These are phyloP conservation scores for Heterobasidion annosum DNA, from an alignment of 1,284 basidiomycete genomes.

Conservation along the genomic window DNA sequence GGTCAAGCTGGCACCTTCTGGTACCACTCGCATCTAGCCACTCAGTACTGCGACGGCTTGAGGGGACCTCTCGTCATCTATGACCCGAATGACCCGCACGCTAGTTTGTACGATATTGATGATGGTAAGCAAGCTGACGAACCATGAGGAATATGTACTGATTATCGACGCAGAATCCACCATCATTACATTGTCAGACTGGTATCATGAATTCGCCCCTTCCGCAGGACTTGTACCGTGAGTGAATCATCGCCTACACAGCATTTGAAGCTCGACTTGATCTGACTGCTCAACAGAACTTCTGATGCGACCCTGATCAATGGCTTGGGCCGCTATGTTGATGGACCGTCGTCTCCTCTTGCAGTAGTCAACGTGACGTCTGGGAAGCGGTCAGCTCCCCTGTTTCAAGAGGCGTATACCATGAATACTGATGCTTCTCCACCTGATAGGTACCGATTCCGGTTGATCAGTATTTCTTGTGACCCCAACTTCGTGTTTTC, in stretches of 20 bases:
- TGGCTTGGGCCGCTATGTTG: conserved; percentile 31
- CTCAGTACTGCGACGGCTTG: conserved; percentile 34
- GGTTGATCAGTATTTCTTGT: conserved; percentile 24
- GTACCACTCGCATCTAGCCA: conserved; percentile 19
- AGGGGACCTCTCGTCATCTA: conserved; percentile 29
- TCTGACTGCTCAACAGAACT: background rate
- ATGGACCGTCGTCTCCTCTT: conserved; percentile 22
- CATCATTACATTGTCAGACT: conserved; percentile 26
- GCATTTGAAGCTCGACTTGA: background rate
- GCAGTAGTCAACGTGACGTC: conserved; percentile 23
- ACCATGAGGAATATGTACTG: background rate
- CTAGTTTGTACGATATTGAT: conserved; percentile 30
- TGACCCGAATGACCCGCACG: conserved; percentile 30
- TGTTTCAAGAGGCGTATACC: background rate
- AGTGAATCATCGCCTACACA: background rate
- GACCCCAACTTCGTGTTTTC: conserved; percentile 27
- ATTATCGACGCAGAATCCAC: conserved; percentile 20
- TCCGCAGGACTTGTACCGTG: conserved; percentile 4
- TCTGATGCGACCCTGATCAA: conserved; percentile 36
- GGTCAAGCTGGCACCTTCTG: conserved; percentile 21
- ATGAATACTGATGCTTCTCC: too few species aligned
- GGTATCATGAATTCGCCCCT: conserved; percentile 24
- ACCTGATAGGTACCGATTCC: conserved; percentile 21
- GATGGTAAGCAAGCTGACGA: conserved; percentile 18
- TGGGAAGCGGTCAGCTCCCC: conserved; percentile 19